Evolutionary conservation across 148 eudicot species (phyloP).

Genomic region (Linanthus parryae): DNA sequence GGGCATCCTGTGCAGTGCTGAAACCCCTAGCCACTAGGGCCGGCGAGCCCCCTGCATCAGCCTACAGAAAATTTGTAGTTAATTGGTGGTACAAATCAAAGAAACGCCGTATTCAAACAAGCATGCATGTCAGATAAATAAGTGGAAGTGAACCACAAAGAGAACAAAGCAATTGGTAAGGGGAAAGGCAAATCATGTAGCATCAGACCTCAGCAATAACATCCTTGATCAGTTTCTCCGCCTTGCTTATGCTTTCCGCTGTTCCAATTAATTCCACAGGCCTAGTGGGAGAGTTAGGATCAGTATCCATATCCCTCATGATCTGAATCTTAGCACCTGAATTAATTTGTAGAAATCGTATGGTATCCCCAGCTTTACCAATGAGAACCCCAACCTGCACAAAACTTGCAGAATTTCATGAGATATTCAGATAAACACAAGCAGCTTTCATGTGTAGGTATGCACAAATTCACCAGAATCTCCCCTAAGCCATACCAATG

Average conservation of each 20-base stretch:
- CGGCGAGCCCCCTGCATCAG: constrained; percentile 99
- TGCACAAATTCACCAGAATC: too few species aligned
- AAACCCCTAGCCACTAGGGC: constrained; percentile 92
- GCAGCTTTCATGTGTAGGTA: too few species aligned
- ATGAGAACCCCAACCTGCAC: constrained; percentile 96
- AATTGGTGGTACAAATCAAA: too few species aligned
- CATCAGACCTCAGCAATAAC: constrained; percentile 84
- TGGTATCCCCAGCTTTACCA: constrained; percentile 95
- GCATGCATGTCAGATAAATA: too few species aligned
- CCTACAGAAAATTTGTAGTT: constrained; percentile 42
- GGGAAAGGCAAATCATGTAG: constrained; percentile 4
- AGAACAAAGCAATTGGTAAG: neutral
- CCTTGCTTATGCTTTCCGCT: constrained; percentile 59
- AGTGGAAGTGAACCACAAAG: neutral
- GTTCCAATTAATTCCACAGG: constrained; percentile 80
- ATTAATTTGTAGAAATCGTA: constrained; percentile 61
- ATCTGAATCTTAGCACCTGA: constrained; percentile 98
- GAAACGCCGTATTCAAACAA: too few species aligned
- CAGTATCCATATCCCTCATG: constrained; percentile 86
- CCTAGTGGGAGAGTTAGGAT: constrained; percentile 58
- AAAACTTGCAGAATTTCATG: constrained; percentile 5
- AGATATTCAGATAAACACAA: too few species aligned
- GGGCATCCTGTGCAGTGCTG: constrained; percentile 48
- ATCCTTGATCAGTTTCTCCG: constrained; percentile 83
- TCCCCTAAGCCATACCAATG: too few species aligned